Base-by-base conservation (phyloP, 2,329 filamentous ascomycete species). In the Bisporella sp. region DNA sequence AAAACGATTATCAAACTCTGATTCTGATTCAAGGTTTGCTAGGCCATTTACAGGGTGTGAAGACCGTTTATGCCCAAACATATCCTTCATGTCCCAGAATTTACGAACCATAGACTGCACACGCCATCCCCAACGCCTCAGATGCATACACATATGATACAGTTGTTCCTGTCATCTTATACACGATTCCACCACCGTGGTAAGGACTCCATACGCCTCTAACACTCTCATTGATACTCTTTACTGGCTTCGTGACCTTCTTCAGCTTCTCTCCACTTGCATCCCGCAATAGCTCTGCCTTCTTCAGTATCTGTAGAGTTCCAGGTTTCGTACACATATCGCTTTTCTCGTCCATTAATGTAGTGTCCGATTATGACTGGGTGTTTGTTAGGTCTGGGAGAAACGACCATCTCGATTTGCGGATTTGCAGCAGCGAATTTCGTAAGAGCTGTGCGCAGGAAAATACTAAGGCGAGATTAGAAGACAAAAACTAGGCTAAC, bases 361-460 rank as follows among this genome's bases (percentile, higher is more conserved):
- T 95, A 99, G 69, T 89, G 80, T 51, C 89, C 93, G 62, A 85
- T 82, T 62, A 99, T 82, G 55, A 96, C 81, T 37, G 93, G 93
- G 70, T 97, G 92, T 66, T 87, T 87, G 61, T 83, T 76, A n/a
- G 91, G 92, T 59, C 91, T 85, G 13, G 92, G 93, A 39, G 91
- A 95, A 53, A 99, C 82, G 63, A 82, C 82, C 71, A 99, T 89
- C 73, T 97, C 91, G 75, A 97, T 84, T 68, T 89, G 81, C 31
- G 92, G 90, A 71, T 96, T 88, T 62, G 78, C 73, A 60, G 80
- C 74, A 49, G 91, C 91, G 72, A 99, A 96, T 58, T 77, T 72
- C 45, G 85, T 76, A 51, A 96, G 85, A 41, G 80, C 74, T 55
- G 84, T 76, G 68, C 86, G 85, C 69, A 97, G 83, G 75, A 96